Percentiles rank a stretch among this genome's conserved stretches.
Conservation (phyloP, 1,284 basidiomycete genomes). For the Puccinia horiana region DNA sequence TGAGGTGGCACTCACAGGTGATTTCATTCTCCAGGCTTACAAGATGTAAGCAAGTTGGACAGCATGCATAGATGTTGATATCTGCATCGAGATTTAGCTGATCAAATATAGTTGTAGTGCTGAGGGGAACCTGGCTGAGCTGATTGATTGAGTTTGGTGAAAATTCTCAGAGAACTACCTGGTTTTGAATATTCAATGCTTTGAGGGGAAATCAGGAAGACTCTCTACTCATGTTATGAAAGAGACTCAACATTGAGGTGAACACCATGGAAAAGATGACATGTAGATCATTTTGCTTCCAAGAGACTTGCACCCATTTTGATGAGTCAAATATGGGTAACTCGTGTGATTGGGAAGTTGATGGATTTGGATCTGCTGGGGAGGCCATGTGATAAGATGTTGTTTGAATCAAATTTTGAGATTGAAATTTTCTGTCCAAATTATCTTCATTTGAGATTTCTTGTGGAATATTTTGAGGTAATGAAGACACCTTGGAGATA, state of each 20-base stretch:
- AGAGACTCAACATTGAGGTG: background rate
- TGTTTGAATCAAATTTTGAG: background rate
- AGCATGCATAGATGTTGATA: conserved; percentile 12
- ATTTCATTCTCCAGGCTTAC: conserved; percentile 14
- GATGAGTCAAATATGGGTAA: conserved; percentile 5
- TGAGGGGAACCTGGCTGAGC: background rate
- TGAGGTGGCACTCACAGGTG: conserved; percentile 4
- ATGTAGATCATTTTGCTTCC: conserved; percentile 28
- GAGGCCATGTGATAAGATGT: background rate
- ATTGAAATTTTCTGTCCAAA: background rate
- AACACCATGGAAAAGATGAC: conserved; percentile 14
- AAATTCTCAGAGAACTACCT: background rate
- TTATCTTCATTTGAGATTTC: background rate
- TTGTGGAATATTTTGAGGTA: background rate
- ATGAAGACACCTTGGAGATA: background rate
- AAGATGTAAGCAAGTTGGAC: background rate
- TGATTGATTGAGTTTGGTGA: conserved; percentile 2
- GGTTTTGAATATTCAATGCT: conserved; percentile 19
- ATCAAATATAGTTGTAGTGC: conserved; percentile 14
- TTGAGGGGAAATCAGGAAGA: conserved; percentile 4
- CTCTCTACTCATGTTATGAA: conserved; percentile 10
- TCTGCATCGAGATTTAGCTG: background rate
- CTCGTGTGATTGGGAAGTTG: background rate
- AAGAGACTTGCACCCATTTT: background rate
- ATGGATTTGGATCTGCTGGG: background rate